Percentiles rank a stretch among this genome's conserved stretches.
These are phyloP conservation scores for Xylaria curta DNA, from an alignment of 495 filamentous ascomycete genomes.

Conservation along the genomic window DNA sequence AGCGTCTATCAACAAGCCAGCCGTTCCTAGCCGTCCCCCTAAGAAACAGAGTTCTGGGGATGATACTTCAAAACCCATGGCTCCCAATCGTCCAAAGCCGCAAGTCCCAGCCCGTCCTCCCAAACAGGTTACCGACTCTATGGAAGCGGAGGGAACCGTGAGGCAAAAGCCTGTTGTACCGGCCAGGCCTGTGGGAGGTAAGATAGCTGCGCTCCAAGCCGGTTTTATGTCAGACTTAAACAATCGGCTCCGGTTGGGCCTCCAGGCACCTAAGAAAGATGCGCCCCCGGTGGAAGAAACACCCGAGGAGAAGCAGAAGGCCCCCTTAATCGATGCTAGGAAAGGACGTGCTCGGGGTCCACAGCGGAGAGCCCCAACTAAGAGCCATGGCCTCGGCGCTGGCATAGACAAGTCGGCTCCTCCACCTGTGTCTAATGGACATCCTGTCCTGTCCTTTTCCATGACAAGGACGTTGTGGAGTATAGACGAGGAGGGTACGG, in stretches of 20 bases:
- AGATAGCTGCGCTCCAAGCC: slow-evolving; percentile 88
- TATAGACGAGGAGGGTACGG: slow-evolving; percentile 58
- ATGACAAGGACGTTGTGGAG: slow-evolving; percentile 53
- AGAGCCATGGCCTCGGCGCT: slow-evolving; percentile 48
- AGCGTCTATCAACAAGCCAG: slow-evolving; percentile 51
- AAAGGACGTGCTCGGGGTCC: slow-evolving; percentile 92
- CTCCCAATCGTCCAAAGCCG: slow-evolving; percentile 76
- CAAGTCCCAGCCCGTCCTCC: slow-evolving; percentile 74
- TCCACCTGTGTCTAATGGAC: slow-evolving; percentile 35
- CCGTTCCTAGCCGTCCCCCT: slow-evolving; percentile 49
- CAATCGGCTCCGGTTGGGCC: slow-evolving; percentile 80
- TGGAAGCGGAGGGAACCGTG: slow-evolving; percentile 49
- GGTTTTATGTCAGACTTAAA: slow-evolving; percentile 93
- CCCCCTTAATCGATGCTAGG: slow-evolving; percentile 80
- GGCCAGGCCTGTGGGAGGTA: slow-evolving; percentile 77
- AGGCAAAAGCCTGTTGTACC: slow-evolving; percentile 81
- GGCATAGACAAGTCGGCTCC: slow-evolving; percentile 30
- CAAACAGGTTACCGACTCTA: slow-evolving; percentile 54
- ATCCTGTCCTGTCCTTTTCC: slow-evolving; percentile 44
- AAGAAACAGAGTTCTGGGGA: slow-evolving; percentile 56
- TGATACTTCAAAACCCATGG: slow-evolving; percentile 45
- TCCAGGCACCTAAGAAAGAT: slow-evolving; percentile 73
- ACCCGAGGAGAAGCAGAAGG: slow-evolving; percentile 71
- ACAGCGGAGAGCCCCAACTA: slow-evolving; percentile 70
- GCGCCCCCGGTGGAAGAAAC: slow-evolving; percentile 62